Evolutionary conservation across 306 rosid species (phyloP).

Genomic region (Begonia fuchsioides): DNA sequence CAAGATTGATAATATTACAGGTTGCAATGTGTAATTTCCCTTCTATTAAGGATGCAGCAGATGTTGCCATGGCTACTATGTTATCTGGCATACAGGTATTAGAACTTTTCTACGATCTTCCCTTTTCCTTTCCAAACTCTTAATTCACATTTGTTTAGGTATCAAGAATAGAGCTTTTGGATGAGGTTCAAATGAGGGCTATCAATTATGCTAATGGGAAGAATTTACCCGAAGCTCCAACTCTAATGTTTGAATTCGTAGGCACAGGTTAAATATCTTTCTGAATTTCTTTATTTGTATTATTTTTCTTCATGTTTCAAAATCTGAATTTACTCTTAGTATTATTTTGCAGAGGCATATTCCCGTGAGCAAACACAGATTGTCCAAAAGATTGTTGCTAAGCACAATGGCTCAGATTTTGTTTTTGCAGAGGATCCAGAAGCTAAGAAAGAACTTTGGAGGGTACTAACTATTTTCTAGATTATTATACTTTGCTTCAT

Average conservation of each 20-base stretch:
- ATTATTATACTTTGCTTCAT: too few relatives aligned
- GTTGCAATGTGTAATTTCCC: constrained; percentile 98
- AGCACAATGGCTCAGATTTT: constrained; percentile 93
- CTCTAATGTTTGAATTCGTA: constrained; percentile 80
- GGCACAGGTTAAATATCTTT: constrained; percentile 63
- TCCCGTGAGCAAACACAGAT: constrained; percentile 82
- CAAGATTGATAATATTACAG: constrained; percentile 24
- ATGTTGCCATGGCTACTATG: constrained; percentile 91
- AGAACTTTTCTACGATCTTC: constrained; percentile 5
- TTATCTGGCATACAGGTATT: constrained; percentile 87
- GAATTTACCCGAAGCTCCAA: constrained; percentile 60
- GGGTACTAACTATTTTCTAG: constrained; percentile 25
- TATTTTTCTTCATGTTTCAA: constrained; percentile 1
- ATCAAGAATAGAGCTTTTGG: constrained; percentile 88
- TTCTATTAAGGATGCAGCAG: constrained; percentile 84
- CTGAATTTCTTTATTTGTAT: constrained; percentile 6
- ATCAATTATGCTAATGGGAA: constrained; percentile 88
- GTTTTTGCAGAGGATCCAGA: constrained; percentile 82
- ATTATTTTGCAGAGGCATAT: constrained; percentile 51
- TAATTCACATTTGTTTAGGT: constrained; percentile 35
- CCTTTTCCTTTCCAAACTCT: constrained; percentile 7
- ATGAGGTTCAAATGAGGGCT: constrained; percentile 89
- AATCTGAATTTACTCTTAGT: not conserved
- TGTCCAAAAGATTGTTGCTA: constrained; percentile 62
- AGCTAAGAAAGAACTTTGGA: constrained; percentile 81